Evolutionary conservation across 2,329 filamentous ascomycete genomes (phyloP), one percentile per base, ranked within the genome.

Genomic region (Fusarium tricinctum): DNA sequence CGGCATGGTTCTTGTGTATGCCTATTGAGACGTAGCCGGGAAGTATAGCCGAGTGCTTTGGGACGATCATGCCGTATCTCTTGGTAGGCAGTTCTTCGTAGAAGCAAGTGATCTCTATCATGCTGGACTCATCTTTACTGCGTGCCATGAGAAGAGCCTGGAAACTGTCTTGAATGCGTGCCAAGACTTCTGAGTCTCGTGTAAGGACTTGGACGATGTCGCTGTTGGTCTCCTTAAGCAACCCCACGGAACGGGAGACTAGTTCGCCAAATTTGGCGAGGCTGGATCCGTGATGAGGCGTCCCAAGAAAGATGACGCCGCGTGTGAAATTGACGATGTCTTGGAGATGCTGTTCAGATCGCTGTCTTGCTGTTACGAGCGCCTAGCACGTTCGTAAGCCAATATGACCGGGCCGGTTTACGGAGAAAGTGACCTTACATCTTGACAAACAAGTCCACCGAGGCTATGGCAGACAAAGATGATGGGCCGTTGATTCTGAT

Each of bases 391-490:
- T 15, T 33, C 6, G 17, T 55, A 0, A 68, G 53, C 13, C 4
- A 15, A 19, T 8, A 8, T 14, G 1, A 10, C 6, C 5, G 2
- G 2, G 8, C 6, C 4, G 2, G 5, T 23, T 6, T 12, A 2
- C n/a, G 10, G 1, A 1, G 2, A 10, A 4, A n/a, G 19, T 14
- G 13, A 23, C 8, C 22, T 23, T 60, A 71, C 69, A 58, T 72
- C 69, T 43, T 72, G 58, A 8, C 63, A 72, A 30, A 72, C 63
- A 5, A 71, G 33, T 9, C 68, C 68, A 0, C 68, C 68, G 2
- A 71, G 40, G 19, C 68, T 63, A 12, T 71, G 69, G 1, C 66
- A 70, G 23, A 72, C 13, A 10, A 72, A 72, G 3, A 72, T 57
- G 1, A 72, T 70, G 1, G 69, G 66, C 0, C 69, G 38, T 0